Percentiles rank a stretch among this genome's conserved stretches.
Conservation (phyloP, 2,329 filamentous ascomycete species). For the Bisporella sp. region DNA sequence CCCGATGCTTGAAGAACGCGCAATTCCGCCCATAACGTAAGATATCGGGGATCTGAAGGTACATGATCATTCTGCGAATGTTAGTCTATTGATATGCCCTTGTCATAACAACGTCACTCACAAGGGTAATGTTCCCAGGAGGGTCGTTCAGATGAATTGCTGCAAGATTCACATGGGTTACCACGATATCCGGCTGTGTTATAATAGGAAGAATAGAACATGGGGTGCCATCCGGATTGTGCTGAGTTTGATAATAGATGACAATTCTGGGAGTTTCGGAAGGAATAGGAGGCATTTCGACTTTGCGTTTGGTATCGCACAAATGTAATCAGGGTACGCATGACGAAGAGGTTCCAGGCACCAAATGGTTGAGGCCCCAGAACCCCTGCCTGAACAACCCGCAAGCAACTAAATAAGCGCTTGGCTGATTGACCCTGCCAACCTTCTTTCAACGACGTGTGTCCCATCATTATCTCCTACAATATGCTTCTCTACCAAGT, state of each 20-base stretch:
- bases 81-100: slow-evolving; percentile 47
- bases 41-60: slow-evolving; percentile 59
- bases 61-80: slow-evolving; percentile 65
- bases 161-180: slow-evolving; percentile 80
- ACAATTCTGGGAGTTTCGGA: slow-evolving; percentile 32
- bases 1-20: slow-evolving; percentile 63
- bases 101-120: slow-evolving; percentile 65
- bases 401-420: no score
- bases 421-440: no score
- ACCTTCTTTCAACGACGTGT: no score
- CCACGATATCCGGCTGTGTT: slow-evolving; percentile 43
- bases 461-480: no score
- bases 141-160: slow-evolving; percentile 75
- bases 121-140: slow-evolving; percentile 38
- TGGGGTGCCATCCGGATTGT: slow-evolving; percentile 43
- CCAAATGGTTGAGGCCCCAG: no score
- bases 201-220: slow-evolving; percentile 51
- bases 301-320: no score
- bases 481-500: no score
- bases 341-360: no score
- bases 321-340: no score
- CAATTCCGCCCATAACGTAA: slow-evolving; percentile 73
- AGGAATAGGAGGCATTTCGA: slow-evolving; percentile 23
- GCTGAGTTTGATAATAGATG: slow-evolving; percentile 60
- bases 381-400: no score